Conservation (phyloP, 371 early-diverging fungal genomes). For the Sporodiniella umbellata region DNA sequence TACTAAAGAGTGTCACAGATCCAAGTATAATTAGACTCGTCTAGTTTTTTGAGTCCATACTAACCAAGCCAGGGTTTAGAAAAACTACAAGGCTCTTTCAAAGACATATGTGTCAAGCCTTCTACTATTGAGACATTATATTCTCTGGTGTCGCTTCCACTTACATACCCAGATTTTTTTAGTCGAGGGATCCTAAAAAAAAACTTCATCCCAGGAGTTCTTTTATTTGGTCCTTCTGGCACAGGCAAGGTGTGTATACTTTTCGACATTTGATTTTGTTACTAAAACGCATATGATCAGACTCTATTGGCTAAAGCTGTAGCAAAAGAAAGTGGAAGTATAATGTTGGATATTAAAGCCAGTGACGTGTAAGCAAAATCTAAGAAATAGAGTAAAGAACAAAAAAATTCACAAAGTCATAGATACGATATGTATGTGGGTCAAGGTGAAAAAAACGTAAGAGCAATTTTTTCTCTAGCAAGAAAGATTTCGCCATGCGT, state of each 20-base stretch:
- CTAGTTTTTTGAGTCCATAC: too few species aligned
- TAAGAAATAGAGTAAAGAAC: background rate
- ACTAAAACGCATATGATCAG: conserved; percentile 31
- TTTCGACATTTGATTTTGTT: background rate
- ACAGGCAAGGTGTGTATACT: conserved; percentile 70
- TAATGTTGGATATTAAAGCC: conserved; percentile 91
- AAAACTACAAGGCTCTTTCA: conserved; percentile 61
- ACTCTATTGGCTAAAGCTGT: conserved; percentile 96
- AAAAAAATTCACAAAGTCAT: background rate
- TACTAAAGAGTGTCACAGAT: conserved; percentile 62
- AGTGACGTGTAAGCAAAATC: conserved; percentile 70
- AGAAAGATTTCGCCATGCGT: conserved; percentile 95
- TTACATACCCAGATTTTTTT: conserved; percentile 80
- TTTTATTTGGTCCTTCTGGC: conserved; percentile 97
- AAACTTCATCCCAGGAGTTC: conserved; percentile 77
- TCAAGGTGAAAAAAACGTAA: conserved; percentile 96
- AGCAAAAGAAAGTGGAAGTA: conserved; percentile 92
- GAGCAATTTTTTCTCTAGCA: conserved; percentile 95
- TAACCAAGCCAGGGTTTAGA: conserved; percentile 20
- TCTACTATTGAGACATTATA: conserved; percentile 79
- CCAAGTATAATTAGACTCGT: conserved; percentile 55
- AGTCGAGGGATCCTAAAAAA: conserved; percentile 71
- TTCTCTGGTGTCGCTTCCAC: conserved; percentile 82
- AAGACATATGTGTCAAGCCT: conserved; percentile 56
- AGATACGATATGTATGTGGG: conserved; percentile 94